Evolutionary conservation across 345 rosid genomes (phyloP), one percentile per base, ranked within the genome.

Genomic region (Camelina sativa): DNA sequence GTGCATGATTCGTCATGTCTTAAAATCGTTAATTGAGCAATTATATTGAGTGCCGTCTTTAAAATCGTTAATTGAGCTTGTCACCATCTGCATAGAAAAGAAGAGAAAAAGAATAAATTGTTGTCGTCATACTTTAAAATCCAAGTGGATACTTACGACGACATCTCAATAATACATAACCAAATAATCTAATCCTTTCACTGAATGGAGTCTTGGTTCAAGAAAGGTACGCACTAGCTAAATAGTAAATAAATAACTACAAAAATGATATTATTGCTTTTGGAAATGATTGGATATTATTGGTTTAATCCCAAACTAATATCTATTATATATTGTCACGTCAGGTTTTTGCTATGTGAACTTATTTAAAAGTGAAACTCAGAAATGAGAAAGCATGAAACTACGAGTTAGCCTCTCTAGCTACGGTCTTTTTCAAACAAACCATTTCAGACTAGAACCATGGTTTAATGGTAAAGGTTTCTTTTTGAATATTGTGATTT

Each of bases 91-190:
- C 46, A 53, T 63, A 44, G 64, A 32, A 64, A 73, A 37, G 8
- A 44, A 30, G 4, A 11, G 11, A 38, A 32, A 73, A 20, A 13
- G 71, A 64, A 55, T 34, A 55, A 34, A 6, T 64, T 53, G 63
- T 15, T 53, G 47, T 73, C 77, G 57, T 65, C 71, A 73, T n/a
- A 56, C 30, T 22, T 59, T 12, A 60, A 35, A 17, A 19, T 60
- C 50, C 63, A 73, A 73, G 76, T 63, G 56, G 76, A 52, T 41
- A 28, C 23, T 73, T 34, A 30, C 23, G 76, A 62, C 62, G 55
- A 40, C 76, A 62, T 53, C 15, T 63, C 63, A 63, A 72, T 53
- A 72, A 63, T 63, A 54, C 37, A 40, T 8, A 13, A 52, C 43
- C 40, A 8, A 23, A 10, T 53, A 63, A 53, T 43, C 16, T 15